A percentile compares a stretch with the other conserved stretches of the same genome.
phyloP scores from a whole-genome alignment of 2,329 filamentous ascomycete species.

The Xenoacremonium recifei region DNA sequence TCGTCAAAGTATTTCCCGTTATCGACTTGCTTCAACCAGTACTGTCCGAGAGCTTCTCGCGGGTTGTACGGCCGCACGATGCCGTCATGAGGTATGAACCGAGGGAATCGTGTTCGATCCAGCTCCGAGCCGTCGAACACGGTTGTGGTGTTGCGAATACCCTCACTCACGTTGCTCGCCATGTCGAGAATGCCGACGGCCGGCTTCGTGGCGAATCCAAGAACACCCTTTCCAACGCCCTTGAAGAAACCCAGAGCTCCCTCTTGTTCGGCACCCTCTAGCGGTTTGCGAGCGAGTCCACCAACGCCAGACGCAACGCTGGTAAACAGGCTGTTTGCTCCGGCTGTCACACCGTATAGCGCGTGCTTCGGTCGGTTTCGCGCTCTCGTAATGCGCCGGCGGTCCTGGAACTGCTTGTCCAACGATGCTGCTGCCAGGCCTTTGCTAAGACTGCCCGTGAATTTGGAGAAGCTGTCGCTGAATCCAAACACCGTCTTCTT shows the following conservation, averaged over 20 bases:
- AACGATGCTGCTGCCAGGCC: conserved; percentile 92
- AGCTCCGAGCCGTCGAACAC: conserved; percentile 95
- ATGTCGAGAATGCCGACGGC: conserved; percentile 96
- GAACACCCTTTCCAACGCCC: conserved; percentile 90
- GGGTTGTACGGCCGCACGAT: conserved; percentile 93
- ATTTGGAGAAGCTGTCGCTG: conserved; percentile 95
- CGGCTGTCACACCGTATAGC: conserved; percentile 91
- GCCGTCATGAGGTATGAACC: conserved; percentile 89
- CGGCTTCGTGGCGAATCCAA: conserved; percentile 94
- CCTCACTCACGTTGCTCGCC: conserved; percentile 94
- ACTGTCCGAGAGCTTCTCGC: conserved; percentile 93
- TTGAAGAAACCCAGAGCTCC: conserved; percentile 95
- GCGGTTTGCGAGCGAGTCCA: conserved; percentile 86
- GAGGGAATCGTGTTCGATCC: conserved; percentile 88
- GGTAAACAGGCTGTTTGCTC: conserved; percentile 90
- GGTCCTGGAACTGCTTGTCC: conserved; percentile 98
- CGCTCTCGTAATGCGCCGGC: conserved; percentile 87
- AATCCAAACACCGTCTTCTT: conserved; percentile 99
- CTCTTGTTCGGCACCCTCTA: conserved; percentile 95
- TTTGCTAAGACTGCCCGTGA: conserved; percentile 96
- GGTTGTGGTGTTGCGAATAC: conserved; percentile 96
- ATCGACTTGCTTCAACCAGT: conserved; percentile 98
- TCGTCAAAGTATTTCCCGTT: conserved; percentile 98
- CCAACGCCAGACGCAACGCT: conserved; percentile 93
- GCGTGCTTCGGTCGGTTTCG: conserved; percentile 96